Conservation (phyloP, 1,139 yeast genomes). For the Oligophagozyma castellii region DNA sequence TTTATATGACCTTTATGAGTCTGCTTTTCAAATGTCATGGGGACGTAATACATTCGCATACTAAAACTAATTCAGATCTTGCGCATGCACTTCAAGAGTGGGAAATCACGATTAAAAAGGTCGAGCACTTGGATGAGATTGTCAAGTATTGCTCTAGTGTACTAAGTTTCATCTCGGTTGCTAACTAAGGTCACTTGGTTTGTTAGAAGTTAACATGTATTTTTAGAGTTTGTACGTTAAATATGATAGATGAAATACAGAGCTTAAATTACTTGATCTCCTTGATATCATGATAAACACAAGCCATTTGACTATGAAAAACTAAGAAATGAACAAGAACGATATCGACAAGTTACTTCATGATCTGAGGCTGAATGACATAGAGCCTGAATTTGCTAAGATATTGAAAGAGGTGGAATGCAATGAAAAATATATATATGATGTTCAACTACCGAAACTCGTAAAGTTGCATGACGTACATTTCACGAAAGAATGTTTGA, state of each 20-base stretch:
- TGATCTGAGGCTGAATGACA: conserved; percentile 10
- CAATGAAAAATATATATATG: conserved; percentile 16
- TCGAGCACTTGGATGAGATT: conserved; percentile 46
- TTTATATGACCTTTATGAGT: conserved; percentile 55
- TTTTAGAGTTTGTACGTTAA: no score
- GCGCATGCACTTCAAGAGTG: conserved; percentile 28
- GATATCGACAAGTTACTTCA: conserved; percentile 12
- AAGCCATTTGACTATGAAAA: no score
- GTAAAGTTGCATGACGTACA: conserved; percentile 17
- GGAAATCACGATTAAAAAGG: conserved; percentile 34
- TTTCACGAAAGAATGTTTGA: conserved; percentile 13
- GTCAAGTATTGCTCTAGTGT: conserved; percentile 81
- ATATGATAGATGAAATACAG: no score
- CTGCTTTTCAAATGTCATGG: conserved; percentile 69
- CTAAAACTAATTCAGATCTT: conserved; percentile 20
- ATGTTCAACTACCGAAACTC: conserved; percentile 18
- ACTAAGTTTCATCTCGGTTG: conserved; percentile 45
- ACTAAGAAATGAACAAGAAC: no score
- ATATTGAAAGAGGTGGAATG: conserved; percentile 17
- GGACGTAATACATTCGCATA: conserved; percentile 50
- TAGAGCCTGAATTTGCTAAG: conserved; percentile 15
- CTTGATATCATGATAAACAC: no score
- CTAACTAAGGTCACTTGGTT: no score
- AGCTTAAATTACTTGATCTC: no score
- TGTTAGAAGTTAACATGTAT: no score